Evolutionary conservation across 345 rosid species (phyloP).

Genomic region (Jatropha curcas): DNA sequence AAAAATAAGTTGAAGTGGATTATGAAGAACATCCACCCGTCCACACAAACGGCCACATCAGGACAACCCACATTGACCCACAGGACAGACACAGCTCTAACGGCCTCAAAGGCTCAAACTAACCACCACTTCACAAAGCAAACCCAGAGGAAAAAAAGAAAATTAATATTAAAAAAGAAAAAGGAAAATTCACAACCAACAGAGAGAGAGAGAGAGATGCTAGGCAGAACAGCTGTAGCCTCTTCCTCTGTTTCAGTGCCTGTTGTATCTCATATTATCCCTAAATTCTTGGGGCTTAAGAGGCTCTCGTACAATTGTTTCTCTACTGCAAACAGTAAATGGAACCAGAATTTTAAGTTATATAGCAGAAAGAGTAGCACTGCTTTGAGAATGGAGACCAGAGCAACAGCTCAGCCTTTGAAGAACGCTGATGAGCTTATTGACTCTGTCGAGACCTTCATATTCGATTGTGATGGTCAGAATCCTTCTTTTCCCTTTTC

Average conservation of each 20-base stretch:
- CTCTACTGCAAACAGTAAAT: constrained; percentile 13
- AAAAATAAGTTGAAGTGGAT: not conserved
- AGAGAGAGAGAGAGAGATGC: constrained; percentile 35
- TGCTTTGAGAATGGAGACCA: constrained; percentile 38
- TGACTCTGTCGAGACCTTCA: constrained; percentile 85
- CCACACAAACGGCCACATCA: constrained; percentile 29
- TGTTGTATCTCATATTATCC: constrained; percentile 15
- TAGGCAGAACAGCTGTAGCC: constrained; percentile 35
- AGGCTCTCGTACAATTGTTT: constrained; percentile 18
- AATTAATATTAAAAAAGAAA: not conserved
- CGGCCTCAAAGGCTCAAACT: constrained; percentile 39
- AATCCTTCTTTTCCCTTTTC: not conserved
- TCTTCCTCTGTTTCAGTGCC: constrained; percentile 22
- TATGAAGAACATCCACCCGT: constrained; percentile 10
- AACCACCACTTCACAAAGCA: constrained; percentile 4
- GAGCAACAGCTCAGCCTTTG: constrained; percentile 66
- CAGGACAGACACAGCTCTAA: constrained; percentile 10
- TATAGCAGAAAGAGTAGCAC: constrained; percentile 14
- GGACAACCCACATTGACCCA: constrained; percentile 5
- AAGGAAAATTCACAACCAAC: not conserved
- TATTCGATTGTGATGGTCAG: constrained; percentile 90
- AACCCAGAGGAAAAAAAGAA: not conserved
- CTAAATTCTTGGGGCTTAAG: constrained; percentile 23
- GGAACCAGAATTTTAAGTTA: constrained; percentile 13
- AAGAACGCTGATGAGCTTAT: constrained; percentile 82